Evolutionary conservation across 257 asterid genomes (phyloP).

Genomic region (Ligustrum vulgare): DNA sequence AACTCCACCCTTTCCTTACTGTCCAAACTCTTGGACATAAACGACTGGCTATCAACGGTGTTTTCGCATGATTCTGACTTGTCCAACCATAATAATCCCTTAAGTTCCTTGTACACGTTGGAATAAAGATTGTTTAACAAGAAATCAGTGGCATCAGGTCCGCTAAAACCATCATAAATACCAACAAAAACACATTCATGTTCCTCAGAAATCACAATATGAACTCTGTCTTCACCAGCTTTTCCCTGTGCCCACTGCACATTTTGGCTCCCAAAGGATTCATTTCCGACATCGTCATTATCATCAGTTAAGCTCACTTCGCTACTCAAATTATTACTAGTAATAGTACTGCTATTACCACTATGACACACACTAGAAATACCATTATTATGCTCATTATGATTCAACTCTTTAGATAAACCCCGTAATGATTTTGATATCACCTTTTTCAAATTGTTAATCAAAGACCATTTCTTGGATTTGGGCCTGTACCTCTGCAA

Average conservation of each 20-base stretch:
- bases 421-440: slow-evolving; percentile 55
- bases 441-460: slow-evolving; percentile 50
- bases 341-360: slow-evolving; percentile 46
- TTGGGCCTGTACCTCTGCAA: slow-evolving; percentile 70
- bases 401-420: slow-evolving; percentile 42
- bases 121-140: slow-evolving; percentile 65
- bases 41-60: slow-evolving; percentile 10
- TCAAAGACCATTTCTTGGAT: slow-evolving; percentile 60
- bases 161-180: slow-evolving; percentile 85
- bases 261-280: slow-evolving; percentile 69
- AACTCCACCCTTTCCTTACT: slow-evolving; percentile 43
- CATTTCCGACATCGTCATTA: slow-evolving; percentile 57
- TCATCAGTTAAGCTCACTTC: slow-evolving; percentile 72
- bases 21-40: slow-evolving; percentile 42
- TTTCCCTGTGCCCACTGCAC: slow-evolving; percentile 99
- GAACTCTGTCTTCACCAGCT: slow-evolving; percentile 95
- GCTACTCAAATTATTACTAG: slow-evolving; percentile 59
- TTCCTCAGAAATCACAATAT: slow-evolving; percentile 80
- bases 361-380: slow-evolving; percentile 39
- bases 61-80: slow-evolving; percentile 42
- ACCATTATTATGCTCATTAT: slow-evolving; percentile 29
- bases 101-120: slow-evolving; percentile 74
- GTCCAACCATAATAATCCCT: slow-evolving; percentile 77
- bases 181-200: slow-evolving; percentile 95
- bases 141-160: slow-evolving; percentile 96